Conservation (phyloP, 352 stramenopile species). For the Vaucheria bursata region DNA sequence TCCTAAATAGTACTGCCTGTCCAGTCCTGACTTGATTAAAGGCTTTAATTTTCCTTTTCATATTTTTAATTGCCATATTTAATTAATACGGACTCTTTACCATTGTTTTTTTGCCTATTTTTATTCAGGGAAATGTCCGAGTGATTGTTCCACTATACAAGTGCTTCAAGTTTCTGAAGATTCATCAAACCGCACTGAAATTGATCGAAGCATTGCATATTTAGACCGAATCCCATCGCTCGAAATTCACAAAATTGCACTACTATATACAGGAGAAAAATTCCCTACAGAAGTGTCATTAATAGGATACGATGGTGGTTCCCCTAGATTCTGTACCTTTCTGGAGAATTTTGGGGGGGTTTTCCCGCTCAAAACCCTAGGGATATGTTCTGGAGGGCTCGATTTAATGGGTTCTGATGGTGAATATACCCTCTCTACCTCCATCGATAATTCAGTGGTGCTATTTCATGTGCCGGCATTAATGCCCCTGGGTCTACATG, state of each 20-base stretch:
- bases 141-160: too few relatives aligned
- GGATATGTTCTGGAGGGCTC: not conserved
- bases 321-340: not conserved
- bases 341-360: not conserved
- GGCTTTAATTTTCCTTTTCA: too few relatives aligned
- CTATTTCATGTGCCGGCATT: not conserved
- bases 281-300: not conserved
- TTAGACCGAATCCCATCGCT: conserved; percentile 1
- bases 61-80: too few relatives aligned
- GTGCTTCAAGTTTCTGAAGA: not conserved
- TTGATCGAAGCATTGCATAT: not conserved
- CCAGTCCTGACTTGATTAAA: too few relatives aligned
- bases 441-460: not conserved
- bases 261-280: not conserved
- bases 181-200: not conserved
- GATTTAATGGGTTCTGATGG: not conserved
- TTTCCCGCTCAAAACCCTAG: not conserved
- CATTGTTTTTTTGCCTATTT: too few relatives aligned
- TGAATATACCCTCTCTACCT: not conserved
- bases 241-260: conserved; percentile 2
- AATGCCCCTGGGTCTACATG: not conserved
- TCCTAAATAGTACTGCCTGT: too few relatives aligned
- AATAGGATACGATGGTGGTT: not conserved
- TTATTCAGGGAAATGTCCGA: too few relatives aligned
- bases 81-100: too few relatives aligned